These are phyloP conservation scores for Leishmania lainsoni DNA, from an alignment of 208 protist species.

Conservation along the genomic window DNA sequence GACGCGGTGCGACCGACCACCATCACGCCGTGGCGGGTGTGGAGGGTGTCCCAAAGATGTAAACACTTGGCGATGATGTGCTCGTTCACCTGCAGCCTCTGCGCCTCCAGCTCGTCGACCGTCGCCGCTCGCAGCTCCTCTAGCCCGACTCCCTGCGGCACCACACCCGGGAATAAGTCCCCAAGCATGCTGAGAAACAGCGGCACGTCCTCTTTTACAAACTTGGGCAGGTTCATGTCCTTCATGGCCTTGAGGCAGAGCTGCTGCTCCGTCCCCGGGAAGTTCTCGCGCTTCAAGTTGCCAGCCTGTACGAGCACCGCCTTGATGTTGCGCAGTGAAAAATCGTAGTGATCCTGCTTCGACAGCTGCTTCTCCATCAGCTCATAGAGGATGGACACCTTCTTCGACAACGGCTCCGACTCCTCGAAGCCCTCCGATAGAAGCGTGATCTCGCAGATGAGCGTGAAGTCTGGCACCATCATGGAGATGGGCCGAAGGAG, in stretches of 20 bases:
- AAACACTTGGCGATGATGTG: conserved; percentile 93
- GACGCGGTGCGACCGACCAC: conserved; percentile 95
- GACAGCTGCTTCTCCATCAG: conserved; percentile 97
- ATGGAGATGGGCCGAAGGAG: conserved; percentile 98
- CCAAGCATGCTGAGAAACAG: conserved; percentile 95
- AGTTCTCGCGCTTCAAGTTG: conserved; percentile 92
- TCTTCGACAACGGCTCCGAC: conserved; percentile 94
- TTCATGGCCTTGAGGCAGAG: conserved; percentile 96
- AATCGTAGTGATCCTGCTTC: conserved; percentile 99
- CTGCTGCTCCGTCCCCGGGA: conserved; percentile 93
- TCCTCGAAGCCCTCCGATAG: conserved; percentile 97
- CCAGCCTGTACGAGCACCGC: conserved; percentile 96
- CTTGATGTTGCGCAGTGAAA: conserved; percentile 98
- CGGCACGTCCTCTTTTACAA: conserved; percentile 96
- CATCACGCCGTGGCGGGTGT: conserved; percentile 98
- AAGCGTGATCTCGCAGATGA: conserved; percentile 98
- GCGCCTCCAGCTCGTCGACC: conserved; percentile 67
- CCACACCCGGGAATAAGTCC: conserved; percentile 96
- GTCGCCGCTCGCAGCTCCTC: conserved; percentile 87
- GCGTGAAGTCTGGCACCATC: conserved; percentile 97
- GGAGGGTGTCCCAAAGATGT: conserved; percentile 97
- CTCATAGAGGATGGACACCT: conserved; percentile 97
- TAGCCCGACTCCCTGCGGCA: conserved; percentile 75
- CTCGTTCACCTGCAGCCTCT: conserved; percentile 76
- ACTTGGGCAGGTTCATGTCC: conserved; percentile 98